Evolutionary conservation across 768 basidiomycete genomes (phyloP), one percentile per base, ranked within the genome.

Genomic region (Pleurotus citrinopileatus): DNA sequence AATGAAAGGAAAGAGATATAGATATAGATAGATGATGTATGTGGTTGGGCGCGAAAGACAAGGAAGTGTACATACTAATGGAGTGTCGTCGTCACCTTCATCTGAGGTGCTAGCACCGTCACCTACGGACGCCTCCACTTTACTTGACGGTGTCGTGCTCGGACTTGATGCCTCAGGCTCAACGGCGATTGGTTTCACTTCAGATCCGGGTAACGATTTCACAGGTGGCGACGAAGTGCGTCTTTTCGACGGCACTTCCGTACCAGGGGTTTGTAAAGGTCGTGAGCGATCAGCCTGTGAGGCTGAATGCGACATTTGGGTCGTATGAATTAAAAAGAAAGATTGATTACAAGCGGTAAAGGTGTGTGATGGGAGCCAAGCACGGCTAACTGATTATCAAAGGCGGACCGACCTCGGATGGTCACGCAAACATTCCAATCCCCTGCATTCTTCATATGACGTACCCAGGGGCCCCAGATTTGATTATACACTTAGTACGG

Each of bases 351-450:
- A 19, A n/a, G n/a, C n/a, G n/a, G n/a, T n/a, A n/a, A n/a, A n/a
- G n/a, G n/a, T 7, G 10, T n/a, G 23, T 37, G 48, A 51, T 51
- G 48, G 48, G 48, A 51, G 48, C 48, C 48, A 51, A 51, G 48
- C 20, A 37, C 48, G 48, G 32, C 48, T 36, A 51, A 51, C 48
- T 51, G 48, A 51, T 51, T 51, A 51, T 51, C 48, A 36, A 51
- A 40, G n/a, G n/a, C 48, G 48, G 48, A 51, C 48, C 48, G 48
- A 51, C 48, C 48, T 51, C 48, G 34, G 48, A 47, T 47, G 20
- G 45, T 27, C 12, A 22, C 27, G 17, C 38, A 40, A 6, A 40
- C 15, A n/a, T n/a, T n/a, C n/a, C n/a, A n/a, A n/a, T n/a, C n/a
- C n/a, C n/a, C n/a, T 42, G 20, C 40, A 17, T 32, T 37, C 22